Evolutionary conservation across 179 eudicot species (phyloP).

Genomic region (Spinacia oleracea): DNA sequence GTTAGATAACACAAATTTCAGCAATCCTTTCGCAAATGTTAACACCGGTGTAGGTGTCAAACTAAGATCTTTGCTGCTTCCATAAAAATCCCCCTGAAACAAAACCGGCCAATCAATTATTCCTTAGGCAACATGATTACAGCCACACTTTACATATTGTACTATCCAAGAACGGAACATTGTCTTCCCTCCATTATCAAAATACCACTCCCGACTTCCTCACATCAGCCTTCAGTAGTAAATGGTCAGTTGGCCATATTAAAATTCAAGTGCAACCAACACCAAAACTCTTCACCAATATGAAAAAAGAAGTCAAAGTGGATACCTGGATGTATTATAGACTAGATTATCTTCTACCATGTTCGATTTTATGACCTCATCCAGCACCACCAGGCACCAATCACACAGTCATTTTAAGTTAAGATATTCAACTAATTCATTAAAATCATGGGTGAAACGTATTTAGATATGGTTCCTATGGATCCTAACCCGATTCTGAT

Average conservation of each 20-base stretch:
- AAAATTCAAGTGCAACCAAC: not conserved
- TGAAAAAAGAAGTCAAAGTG: not conserved
- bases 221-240: not conserved
- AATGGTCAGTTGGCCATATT: not conserved
- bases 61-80: slow-evolving; percentile 6
- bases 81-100: slow-evolving; percentile 33
- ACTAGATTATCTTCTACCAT: not conserved
- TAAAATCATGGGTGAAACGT: not conserved
- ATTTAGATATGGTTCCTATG: not conserved
- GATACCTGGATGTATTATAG: not conserved
- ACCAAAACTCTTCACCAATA: not conserved
- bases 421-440: not conserved
- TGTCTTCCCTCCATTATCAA: not conserved
- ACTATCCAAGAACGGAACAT: not conserved
- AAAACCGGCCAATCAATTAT: slow-evolving; percentile 6
- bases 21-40: slow-evolving; percentile 29
- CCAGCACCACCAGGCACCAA: not conserved
- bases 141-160: not conserved
- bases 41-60: slow-evolving; percentile 15
- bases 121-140: not conserved
- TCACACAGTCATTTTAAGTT: not conserved
- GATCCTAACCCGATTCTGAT: too few relatives aligned
- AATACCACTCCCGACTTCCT: not conserved
- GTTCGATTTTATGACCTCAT: not conserved
- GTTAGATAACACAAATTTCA: slow-evolving; percentile 26